A percentile compares a stretch with the other conserved stretches of the same genome.
Evolutionary conservation across 2,329 filamentous ascomycete genomes (phyloP).

Genomic region (Pestalotiopsis sp.): DNA sequence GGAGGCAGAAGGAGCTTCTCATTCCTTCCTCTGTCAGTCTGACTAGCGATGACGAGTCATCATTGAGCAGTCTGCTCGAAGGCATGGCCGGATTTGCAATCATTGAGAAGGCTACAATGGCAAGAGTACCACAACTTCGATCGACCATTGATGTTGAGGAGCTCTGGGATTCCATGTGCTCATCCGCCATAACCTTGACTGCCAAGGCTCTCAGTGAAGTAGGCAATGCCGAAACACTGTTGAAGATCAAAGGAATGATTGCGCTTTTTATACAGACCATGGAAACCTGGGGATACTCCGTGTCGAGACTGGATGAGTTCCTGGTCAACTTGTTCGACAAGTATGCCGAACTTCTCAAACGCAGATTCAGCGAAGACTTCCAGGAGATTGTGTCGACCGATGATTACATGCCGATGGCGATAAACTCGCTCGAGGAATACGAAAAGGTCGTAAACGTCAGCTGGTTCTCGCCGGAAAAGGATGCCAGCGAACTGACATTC

Average conservation of each 20-base stretch:
- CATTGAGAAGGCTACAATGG: constrained; percentile 92
- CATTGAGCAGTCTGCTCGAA: constrained; percentile 88
- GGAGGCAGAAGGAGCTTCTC: constrained; percentile 89
- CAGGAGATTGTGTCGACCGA: constrained; percentile 88
- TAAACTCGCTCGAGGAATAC: constrained; percentile 87
- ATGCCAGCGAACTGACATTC: constrained; percentile 78
- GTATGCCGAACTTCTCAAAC: constrained; percentile 89
- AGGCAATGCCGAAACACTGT: constrained; percentile 83
- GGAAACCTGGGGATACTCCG: constrained; percentile 94
- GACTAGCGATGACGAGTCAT: constrained; percentile 79
- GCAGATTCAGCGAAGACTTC: constrained; percentile 92
- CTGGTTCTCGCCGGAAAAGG: constrained; percentile 89
- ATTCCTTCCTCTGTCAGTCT: constrained; percentile 78
- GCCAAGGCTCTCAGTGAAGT: constrained; percentile 77
- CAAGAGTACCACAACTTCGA: constrained; percentile 80
- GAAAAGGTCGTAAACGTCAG: constrained; percentile 95
- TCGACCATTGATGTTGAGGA: constrained; percentile 92
- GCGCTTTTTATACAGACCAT: constrained; percentile 97
- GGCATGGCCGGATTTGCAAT: constrained; percentile 96
- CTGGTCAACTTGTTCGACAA: constrained; percentile 90
- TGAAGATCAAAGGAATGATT: constrained; percentile 94
- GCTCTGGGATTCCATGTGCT: constrained; percentile 97
- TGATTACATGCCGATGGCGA: constrained; percentile 99
- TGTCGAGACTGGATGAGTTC: constrained; percentile 79
- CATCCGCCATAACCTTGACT: constrained; percentile 81